Percentiles rank a stretch among this genome's conserved stretches.
phyloP scores from a whole-genome alignment of 2,329 filamentous ascomycete genomes.

The Penicillium glabrum region DNA sequence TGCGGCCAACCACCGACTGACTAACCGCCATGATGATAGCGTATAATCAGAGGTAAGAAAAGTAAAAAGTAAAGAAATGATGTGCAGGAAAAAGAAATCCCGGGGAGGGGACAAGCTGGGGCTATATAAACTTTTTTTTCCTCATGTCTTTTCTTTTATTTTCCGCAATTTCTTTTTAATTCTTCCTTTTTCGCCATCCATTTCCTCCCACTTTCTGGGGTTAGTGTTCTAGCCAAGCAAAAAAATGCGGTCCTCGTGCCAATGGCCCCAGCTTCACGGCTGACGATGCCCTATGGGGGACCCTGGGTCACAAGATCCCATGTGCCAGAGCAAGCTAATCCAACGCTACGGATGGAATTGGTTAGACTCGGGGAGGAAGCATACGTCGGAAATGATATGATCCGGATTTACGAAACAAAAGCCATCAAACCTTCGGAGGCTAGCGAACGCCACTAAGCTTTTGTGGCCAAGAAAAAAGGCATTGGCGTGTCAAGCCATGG shows the following conservation, averaged over 20 bases:
- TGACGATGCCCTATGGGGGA: background rate
- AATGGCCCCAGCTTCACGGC: constrained; percentile 1
- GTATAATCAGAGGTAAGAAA: background rate
- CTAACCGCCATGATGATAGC: constrained; percentile 24
- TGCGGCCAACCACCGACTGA: constrained; percentile 41
- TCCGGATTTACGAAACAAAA: background rate
- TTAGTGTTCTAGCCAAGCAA: constrained; percentile 1
- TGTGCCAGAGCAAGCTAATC: constrained; percentile 5
- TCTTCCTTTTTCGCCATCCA: background rate
- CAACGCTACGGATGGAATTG: constrained; percentile 8
- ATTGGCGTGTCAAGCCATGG: constrained; percentile 6
- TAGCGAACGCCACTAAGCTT: constrained; percentile 18
- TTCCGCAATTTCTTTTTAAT: background rate
- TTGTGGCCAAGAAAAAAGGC: constrained; percentile 10
- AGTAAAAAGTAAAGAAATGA: background rate
- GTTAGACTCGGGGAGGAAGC: constrained; percentile 11
- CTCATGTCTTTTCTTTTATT: background rate
- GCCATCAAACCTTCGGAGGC: constrained; percentile 1
- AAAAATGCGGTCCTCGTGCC: background rate
- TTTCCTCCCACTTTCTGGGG: background rate
- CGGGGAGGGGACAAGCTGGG: background rate
- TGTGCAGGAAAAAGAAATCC: background rate
- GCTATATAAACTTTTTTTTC: constrained; percentile 11
- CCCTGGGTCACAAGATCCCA: constrained; percentile 6
- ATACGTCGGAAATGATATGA: constrained; percentile 9